Evolutionary conservation across 345 rosid genomes (phyloP), one percentile per base, ranked within the genome.

Genomic region (Passiflora organensis): DNA sequence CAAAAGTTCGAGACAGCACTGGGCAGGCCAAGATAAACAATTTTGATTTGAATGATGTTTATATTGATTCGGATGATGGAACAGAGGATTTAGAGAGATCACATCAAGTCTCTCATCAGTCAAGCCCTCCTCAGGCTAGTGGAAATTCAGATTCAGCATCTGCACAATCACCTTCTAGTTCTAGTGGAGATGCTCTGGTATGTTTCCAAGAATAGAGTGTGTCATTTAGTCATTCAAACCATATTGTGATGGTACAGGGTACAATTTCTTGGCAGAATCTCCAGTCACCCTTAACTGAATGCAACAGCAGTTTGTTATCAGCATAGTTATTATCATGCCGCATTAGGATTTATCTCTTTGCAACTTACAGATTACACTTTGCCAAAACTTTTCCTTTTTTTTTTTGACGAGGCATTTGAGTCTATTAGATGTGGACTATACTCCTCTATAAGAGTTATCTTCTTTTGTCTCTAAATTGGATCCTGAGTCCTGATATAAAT

Each of bases 71-170:
- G 1, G 93, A 87, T 74, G 89, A 89, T 71, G 89, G 88, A 51
- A 76, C 78, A 51, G 96, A 81, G 57, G 86, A 89, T 60, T 19
- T 72, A 36, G 97, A 86, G 63, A 83, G 91, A 70, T 89, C 84
- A 10, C 82, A 68, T 58, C 89, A 75, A 51, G 85, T 78, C 57
- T 86, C 87, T 43, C 95, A 78, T 64, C 99, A 84, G 79, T 83
- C 96, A 47, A 94, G 97, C 69, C 99, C 99, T 53, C 99, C 95
- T 34, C 99, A 82, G 72, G 83, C 87, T 55, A 87, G 97, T 69
- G 71, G 99, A 51, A 85, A 84, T 72, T 94, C 97, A 44, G 97
- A 87, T 75, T 89, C 99, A 69, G 99, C 88, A 58, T 94, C 97
- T 54, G 95, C 86, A 2, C 97, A 78, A 66, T 94, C 99, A 63